Base-by-base conservation (phyloP, 345 rosid species). In the Aquilaria malaccensis region DNA sequence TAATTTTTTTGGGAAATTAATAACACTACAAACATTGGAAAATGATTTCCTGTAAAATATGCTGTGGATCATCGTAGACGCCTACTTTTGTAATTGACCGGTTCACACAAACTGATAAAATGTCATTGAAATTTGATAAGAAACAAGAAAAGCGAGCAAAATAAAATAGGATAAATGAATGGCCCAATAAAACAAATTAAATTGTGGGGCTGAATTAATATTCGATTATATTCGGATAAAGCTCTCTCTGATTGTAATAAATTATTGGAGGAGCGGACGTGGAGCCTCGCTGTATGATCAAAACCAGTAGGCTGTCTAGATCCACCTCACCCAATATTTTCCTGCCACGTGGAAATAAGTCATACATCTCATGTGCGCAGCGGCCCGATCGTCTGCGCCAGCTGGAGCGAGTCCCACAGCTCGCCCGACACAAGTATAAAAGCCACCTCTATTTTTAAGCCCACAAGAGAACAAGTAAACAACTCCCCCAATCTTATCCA, bases 231-330 rank as follows among this genome's bases (percentile, higher is more conserved):
- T 84, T 78, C 79, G 29, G 22, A 70, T 5, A 63, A 10, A 33
- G 47, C 30, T 31, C 13, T 37, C 43, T 37, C 7, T 37, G 9
- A 29, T 30, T 15, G 22, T 45, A 30, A 60, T 10, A 51, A 52
- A 66, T 64, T 67, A 72, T 72, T 64, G 77, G 58, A 57, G 30
- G 48, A 9, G 12, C 45, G 59, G 65, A 77, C 83, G 79, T 64
- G 81, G 79, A 74, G 13, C 73, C 50, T 10, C 56, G 76, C 74
- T 80, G 83, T 78, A 78, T 45, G 61, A 13, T 63, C 52, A 55
- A 54, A 45, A 30, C 13, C 7, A 22, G 55, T 47, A 15, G 2
- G 30, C 49, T 50, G 45, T 10, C 52, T 56, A 31, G 49, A 37
- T 33, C 13, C 52, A 12, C 11, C 30, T 33, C 3, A 0, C 9